phyloP scores from a whole-genome alignment of 805 yeast genomes.

The Sugiyamaella smithiae region DNA sequence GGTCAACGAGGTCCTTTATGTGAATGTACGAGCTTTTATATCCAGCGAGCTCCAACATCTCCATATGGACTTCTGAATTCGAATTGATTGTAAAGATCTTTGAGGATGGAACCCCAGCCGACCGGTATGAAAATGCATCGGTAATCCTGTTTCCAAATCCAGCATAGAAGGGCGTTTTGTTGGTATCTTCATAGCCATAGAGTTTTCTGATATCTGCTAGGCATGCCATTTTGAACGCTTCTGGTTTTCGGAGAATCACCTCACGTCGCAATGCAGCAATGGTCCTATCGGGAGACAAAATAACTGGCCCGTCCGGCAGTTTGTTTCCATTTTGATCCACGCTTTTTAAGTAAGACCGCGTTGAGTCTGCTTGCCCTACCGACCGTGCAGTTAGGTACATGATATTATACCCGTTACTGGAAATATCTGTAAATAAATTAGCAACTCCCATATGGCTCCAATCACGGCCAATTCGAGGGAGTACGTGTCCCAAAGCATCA shows the following conservation, averaged over 20 bases:
- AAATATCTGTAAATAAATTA: constrained; percentile 80
- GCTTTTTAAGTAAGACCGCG: constrained; percentile 76
- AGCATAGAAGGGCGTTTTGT: constrained; percentile 63
- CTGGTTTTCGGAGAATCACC: constrained; percentile 91
- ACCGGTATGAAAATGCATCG: constrained; percentile 90
- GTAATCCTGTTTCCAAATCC: constrained; percentile 97
- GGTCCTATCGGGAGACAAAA: constrained; percentile 91
- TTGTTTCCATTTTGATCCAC: constrained; percentile 71
- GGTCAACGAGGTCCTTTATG: constrained; percentile 93
- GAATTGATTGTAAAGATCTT: constrained; percentile 94
- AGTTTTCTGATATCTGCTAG: constrained; percentile 77
- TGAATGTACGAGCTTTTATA: constrained; percentile 82
- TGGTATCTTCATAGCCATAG: constrained; percentile 43
- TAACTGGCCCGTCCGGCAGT: constrained; percentile 89
- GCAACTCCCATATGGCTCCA: constrained; percentile 99
- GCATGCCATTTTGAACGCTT: constrained; percentile 98
- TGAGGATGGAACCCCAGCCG: constrained; percentile 91
- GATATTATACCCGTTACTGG: constrained; percentile 84
- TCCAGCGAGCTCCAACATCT: constrained; percentile 89
- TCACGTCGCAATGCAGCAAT: constrained; percentile 93
- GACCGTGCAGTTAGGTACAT: constrained; percentile 92
- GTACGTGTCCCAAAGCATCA: constrained; percentile 94
- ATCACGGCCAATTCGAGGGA: constrained; percentile 90
- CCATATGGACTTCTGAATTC: constrained; percentile 97
- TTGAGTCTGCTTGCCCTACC: constrained; percentile 92